These are phyloP conservation scores for Phytophthora melonis DNA, from an alignment of 352 stramenopile genomes.

Conservation along the genomic window DNA sequence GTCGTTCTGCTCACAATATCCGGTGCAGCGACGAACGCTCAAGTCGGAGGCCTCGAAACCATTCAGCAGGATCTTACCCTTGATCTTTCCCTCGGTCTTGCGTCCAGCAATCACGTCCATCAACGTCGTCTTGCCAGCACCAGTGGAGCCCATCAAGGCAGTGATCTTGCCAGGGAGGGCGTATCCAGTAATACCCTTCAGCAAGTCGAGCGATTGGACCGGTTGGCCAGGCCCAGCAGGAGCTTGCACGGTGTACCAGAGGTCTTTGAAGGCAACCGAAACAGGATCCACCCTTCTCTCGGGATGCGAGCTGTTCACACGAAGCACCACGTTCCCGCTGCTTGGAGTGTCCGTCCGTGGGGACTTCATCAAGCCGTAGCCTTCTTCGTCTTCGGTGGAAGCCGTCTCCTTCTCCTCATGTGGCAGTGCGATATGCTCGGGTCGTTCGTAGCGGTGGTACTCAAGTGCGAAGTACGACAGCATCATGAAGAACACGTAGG, in stretches of 20 bases:
- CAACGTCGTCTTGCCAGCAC: constrained; percentile 94
- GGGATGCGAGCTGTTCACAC: constrained; percentile 27
- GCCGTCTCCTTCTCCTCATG: constrained; percentile 27
- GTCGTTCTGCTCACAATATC: constrained; percentile 91
- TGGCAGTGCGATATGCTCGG: constrained; percentile 52
- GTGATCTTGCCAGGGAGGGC: constrained; percentile 67
- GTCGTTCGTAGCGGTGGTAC: constrained; percentile 68
- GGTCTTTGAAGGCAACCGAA: constrained; percentile 62
- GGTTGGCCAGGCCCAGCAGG: constrained; percentile 45
- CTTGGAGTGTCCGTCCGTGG: constrained; percentile 23
- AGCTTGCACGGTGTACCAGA: constrained; percentile 66
- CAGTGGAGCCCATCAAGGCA: constrained; percentile 77
- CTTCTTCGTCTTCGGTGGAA: constrained; percentile 9
- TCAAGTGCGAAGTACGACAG: constrained; percentile 61
- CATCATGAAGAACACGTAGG: constrained; percentile 68
- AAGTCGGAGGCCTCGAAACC: constrained; percentile 60
- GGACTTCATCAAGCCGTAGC: constrained; percentile 41
- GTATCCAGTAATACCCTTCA: constrained; percentile 69
- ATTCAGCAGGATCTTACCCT: constrained; percentile 75
- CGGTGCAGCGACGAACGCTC: constrained; percentile 63
- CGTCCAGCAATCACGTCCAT: constrained; percentile 95
- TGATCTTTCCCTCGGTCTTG: constrained; percentile 84
- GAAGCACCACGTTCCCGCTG: constrained; percentile 37
- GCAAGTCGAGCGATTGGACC: constrained; percentile 48
- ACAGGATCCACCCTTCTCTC: constrained; percentile 48